Evolutionary conservation across 257 asterid species (phyloP).

Genomic region (Solanum etuberosum): DNA sequence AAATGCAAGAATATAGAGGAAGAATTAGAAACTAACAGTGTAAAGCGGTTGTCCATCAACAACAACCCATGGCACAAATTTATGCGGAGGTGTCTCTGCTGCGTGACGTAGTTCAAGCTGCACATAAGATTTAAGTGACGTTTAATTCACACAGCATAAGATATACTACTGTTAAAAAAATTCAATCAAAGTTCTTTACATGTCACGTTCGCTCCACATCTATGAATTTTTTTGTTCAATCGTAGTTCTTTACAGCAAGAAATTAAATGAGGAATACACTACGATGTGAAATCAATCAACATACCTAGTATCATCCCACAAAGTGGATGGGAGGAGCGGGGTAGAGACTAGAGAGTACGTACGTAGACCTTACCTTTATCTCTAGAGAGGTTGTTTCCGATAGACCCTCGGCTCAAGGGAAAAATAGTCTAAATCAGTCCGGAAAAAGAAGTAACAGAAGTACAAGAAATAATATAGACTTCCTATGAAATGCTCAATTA

Average conservation of each 20-base stretch:
- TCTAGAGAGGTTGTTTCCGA: no score
- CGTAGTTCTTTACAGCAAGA: neutral
- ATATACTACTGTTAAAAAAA: neutral
- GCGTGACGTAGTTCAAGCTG: constrained; percentile 72
- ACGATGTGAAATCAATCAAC: neutral
- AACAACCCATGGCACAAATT: constrained; percentile 81
- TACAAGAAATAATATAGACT: neutral
- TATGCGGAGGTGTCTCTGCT: constrained; percentile 77
- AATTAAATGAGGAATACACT: neutral
- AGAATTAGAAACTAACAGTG: constrained; percentile 43
- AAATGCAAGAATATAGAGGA: neutral
- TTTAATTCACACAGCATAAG: neutral
- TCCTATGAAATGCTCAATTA: neutral
- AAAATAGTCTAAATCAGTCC: no score
- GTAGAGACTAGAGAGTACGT: no score
- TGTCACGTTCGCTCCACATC: neutral
- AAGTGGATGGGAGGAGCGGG: no score
- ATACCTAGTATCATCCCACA: neutral
- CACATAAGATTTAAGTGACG: constrained; percentile 6
- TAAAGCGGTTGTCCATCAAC: constrained; percentile 85
- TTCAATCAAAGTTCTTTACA: neutral
- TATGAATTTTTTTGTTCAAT: neutral
- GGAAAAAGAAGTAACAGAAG: neutral
- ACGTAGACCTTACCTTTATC: neutral
- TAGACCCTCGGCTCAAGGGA: neutral